Evolutionary conservation across 805 yeast genomes (phyloP).

Genomic region (Saccharomycopsis sp.): DNA sequence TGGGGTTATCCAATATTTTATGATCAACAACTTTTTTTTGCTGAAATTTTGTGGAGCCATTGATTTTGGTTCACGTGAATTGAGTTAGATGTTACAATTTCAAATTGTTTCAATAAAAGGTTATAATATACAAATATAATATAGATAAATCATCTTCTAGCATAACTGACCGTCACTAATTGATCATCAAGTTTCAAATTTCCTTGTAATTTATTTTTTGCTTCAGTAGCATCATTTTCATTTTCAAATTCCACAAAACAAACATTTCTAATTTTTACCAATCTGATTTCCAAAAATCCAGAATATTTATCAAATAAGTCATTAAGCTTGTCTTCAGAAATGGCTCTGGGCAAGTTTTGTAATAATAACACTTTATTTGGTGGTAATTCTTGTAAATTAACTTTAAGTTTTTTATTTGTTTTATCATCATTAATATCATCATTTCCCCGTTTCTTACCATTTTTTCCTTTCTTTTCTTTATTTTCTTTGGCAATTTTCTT

Average conservation of each 20-base stretch:
- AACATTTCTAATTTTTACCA: constrained; percentile 55
- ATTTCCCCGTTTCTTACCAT: constrained; percentile 13
- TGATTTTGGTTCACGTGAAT: too few relatives aligned
- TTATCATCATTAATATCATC: not conserved
- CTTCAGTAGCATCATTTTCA: constrained; percentile 39
- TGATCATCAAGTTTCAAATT: constrained; percentile 17
- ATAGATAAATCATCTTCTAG: constrained; percentile 23
- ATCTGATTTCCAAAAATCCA: constrained; percentile 60
- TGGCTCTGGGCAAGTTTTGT: constrained; percentile 46
- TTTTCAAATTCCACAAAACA: constrained; percentile 74
- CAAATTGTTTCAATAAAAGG: too few relatives aligned
- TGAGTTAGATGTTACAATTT: too few relatives aligned
- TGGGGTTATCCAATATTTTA: too few relatives aligned
- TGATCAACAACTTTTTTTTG: too few relatives aligned
- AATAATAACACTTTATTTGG: constrained; percentile 64
- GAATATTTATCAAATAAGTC: constrained; percentile 36
- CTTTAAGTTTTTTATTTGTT: constrained; percentile 16
- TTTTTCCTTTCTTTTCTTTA: constrained; percentile 5
- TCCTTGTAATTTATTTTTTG: constrained; percentile 23
- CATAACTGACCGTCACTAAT: constrained; percentile 21
- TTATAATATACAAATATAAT: too few relatives aligned
- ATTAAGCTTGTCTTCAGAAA: constrained; percentile 30
- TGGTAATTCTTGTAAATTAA: constrained; percentile 30
- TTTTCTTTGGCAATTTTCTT: not conserved
- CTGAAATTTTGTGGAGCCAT: too few relatives aligned